These are phyloP conservation scores for Umbelopsis sp. DNA, from an alignment of 371 early-diverging fungal species.

Conservation along the genomic window DNA sequence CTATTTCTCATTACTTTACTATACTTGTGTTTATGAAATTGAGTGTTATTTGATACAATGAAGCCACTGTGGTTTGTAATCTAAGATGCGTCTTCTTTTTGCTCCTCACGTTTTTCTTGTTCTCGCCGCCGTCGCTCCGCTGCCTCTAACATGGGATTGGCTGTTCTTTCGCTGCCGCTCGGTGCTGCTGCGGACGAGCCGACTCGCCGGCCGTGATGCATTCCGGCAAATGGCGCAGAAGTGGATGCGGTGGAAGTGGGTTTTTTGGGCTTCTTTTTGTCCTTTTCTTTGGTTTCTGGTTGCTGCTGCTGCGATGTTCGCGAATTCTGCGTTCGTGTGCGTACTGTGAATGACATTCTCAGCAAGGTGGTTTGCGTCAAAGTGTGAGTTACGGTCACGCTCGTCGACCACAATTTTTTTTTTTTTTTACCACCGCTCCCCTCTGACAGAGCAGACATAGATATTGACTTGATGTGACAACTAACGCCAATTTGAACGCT, in stretches of 20 bases:
- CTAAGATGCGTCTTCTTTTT: neutral
- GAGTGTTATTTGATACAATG: conserved; percentile 1
- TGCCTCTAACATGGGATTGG: conserved; percentile 12
- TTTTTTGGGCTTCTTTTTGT: neutral
- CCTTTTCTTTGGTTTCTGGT: neutral
- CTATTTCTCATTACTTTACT: neutral
- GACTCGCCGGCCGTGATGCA: conserved; percentile 6
- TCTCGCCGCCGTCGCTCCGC: conserved; percentile 11
- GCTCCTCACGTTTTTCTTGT: neutral
- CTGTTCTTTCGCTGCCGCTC: neutral
- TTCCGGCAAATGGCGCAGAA: neutral
- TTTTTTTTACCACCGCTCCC: too few species aligned
- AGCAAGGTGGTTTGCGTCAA: too few species aligned
- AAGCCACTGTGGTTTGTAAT: neutral
- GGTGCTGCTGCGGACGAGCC: neutral
- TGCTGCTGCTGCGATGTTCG: conserved; percentile 8
- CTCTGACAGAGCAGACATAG: too few species aligned
- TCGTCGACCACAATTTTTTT: too few species aligned
- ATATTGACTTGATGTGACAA: too few species aligned
- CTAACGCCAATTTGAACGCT: too few species aligned
- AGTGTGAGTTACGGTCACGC: too few species aligned
- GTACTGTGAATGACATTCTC: conserved; percentile 17
- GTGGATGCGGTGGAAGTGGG: neutral
- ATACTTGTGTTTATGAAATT: neutral
- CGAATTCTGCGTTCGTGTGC: conserved; percentile 10